Conservation (phyloP, 2,329 filamentous ascomycete species). For the Pseudofabraea citricarpa region DNA sequence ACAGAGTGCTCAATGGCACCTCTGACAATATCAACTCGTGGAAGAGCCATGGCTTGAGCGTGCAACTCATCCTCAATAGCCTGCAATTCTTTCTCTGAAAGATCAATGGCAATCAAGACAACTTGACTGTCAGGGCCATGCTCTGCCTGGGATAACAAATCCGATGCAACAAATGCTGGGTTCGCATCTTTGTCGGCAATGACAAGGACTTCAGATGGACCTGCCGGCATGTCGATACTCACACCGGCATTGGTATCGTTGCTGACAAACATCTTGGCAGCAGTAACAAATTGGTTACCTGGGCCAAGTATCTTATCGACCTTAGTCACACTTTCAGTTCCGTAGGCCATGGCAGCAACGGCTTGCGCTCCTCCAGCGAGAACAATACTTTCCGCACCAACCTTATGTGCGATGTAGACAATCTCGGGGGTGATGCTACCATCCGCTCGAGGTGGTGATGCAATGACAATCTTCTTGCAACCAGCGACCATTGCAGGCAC, state of each 20-base stretch:
- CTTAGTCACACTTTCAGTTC: slow-evolving; percentile 89
- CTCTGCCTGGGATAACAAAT: slow-evolving; percentile 91
- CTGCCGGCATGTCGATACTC: slow-evolving; percentile 97
- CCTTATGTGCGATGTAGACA: slow-evolving; percentile 94
- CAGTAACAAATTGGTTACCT: slow-evolving; percentile 97
- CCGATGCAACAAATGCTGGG: slow-evolving; percentile 91
- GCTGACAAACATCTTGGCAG: slow-evolving; percentile 95
- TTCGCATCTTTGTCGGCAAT: slow-evolving; percentile 84
- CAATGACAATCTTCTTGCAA: slow-evolving; percentile 90
- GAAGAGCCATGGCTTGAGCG: slow-evolving; percentile 78
- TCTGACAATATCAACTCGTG: slow-evolving; percentile 87
- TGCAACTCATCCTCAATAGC: slow-evolving; percentile 93
- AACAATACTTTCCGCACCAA: slow-evolving; percentile 93
- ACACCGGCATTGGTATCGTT: slow-evolving; percentile 96
- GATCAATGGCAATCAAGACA: slow-evolving; percentile 78
- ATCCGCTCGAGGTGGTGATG: slow-evolving; percentile 83
- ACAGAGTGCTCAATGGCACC: slow-evolving; percentile 89
- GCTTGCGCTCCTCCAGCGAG: slow-evolving; percentile 94
- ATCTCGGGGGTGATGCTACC: slow-evolving; percentile 94
- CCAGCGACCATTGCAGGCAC: slow-evolving; percentile 97
- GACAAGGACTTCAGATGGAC: slow-evolving; percentile 94
- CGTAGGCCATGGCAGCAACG: slow-evolving; percentile 94
- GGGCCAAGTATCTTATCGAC: slow-evolving; percentile 98
- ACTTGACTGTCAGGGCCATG: slow-evolving; percentile 97
- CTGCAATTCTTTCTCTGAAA: slow-evolving; percentile 65